Evolutionary conservation across 306 rosid genomes (phyloP), one percentile per base, ranked within the genome.

Genomic region (Lotus japonicus): DNA sequence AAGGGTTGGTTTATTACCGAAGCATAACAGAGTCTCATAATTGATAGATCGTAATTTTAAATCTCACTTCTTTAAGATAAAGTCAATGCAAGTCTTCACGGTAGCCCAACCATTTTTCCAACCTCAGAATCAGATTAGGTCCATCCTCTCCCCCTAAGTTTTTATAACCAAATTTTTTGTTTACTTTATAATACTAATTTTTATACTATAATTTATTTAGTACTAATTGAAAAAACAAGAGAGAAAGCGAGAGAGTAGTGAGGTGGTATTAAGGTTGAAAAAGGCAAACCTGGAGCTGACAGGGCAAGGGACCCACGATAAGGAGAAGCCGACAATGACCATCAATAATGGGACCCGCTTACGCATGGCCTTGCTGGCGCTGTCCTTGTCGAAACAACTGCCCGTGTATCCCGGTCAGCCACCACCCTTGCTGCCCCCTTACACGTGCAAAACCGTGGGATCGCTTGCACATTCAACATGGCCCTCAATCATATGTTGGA

Each of bases 211-310:
- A n/a, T n/a, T n/a, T n/a, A n/a, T n/a, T n/a, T n/a, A n/a, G n/a
- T n/a, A n/a, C n/a, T n/a, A n/a, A n/a, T n/a, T n/a, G n/a, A n/a
- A n/a, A 38, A 41, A 41, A 9, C 2, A 41, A 41, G 6, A 41
- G 11, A 41, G n/a, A 13, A 0, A 3, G 59, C 2, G 18, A 14
- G 35, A 2, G 45, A 48, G 11, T 48, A 5, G 5, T 42, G 13
- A 42, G 11, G 11, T 36, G 1, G 0, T 7, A 4, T 41, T 46
- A 75, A 66, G 4, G 46, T 58, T 49, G 54, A 26, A 58, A 71
- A 75, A 50, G 41, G 69, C 75, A 45, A 56, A 65, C 58, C 82
- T 72, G 89, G 88, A 56, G 86, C 70, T 86, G 95, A 91, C 84
- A 66, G 43, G 78, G 88, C 77, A 1, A 4, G 79, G 86, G 95